phyloP scores from a whole-genome alignment of 1,284 basidiomycete species.

The Trichosporon sp. region DNA sequence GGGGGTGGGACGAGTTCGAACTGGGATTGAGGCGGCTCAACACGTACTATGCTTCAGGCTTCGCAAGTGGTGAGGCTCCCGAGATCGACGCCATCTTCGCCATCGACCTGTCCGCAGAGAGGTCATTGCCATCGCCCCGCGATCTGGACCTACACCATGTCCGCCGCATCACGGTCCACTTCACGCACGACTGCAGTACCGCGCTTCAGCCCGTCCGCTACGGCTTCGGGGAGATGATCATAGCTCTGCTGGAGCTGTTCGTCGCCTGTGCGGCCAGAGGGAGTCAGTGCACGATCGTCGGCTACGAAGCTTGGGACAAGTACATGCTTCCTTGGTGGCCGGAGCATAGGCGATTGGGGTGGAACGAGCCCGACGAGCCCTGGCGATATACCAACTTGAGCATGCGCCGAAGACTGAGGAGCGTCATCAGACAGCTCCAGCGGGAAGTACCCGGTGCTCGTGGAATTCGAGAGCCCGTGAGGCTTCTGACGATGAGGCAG shows the following conservation, averaged over 20 bases:
- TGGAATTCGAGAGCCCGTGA: neutral
- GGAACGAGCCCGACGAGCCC: neutral
- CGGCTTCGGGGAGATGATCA: neutral
- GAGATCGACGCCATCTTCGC: neutral
- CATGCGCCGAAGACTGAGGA: neutral
- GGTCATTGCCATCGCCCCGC: no score
- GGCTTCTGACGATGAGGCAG: neutral
- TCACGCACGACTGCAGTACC: neutral
- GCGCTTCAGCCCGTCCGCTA: neutral
- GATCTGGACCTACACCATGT: neutral
- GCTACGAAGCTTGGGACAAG: neutral
- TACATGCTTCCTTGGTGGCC: neutral
- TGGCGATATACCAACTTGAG: neutral
- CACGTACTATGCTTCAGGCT: neutral
- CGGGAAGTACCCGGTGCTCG: neutral
- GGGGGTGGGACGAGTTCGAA: neutral
- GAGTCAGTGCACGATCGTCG: neutral
- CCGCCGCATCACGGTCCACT: neutral
- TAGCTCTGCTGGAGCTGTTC: neutral
- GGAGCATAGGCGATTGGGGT: no score
- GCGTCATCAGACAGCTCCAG: neutral
- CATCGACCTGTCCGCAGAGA: neutral
- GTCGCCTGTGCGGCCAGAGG: neutral
- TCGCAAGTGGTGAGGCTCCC: no score
- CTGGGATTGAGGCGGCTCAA: neutral